phyloP scores from a whole-genome alignment of 345 rosid genomes.

The Pseudoturritis turrita region DNA sequence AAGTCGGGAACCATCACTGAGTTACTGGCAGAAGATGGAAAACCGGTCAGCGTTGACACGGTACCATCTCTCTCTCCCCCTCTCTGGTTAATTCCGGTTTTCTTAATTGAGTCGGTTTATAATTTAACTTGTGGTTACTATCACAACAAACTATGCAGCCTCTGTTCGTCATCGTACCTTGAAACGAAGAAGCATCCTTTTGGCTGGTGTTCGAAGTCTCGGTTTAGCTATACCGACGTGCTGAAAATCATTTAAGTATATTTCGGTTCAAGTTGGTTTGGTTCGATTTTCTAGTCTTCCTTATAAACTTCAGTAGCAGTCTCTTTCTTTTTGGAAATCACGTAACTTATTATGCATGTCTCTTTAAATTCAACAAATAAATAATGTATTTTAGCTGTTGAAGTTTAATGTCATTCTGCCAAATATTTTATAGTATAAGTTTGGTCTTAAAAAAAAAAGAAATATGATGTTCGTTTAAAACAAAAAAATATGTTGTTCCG shows the following conservation, averaged over 20 bases:
- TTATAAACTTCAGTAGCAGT: neutral
- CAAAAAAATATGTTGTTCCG: neutral
- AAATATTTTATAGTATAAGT: no score
- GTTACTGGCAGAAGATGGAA: constrained; percentile 74
- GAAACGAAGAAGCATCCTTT: constrained; percentile 18
- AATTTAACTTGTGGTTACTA: neutral
- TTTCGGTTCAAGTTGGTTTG: neutral
- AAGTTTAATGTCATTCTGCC: no score
- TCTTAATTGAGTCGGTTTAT: neutral
- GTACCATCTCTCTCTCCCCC: constrained; percentile 38
- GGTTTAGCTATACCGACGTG: neutral
- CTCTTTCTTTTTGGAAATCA: neutral
- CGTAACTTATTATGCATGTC: neutral
- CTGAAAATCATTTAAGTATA: constrained; percentile 1
- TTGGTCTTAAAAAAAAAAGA: neutral
- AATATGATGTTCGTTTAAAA: no score
- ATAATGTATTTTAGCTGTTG: neutral
- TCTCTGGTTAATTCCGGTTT: constrained; percentile 4
- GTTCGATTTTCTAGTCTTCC: neutral
- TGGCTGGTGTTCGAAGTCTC: constrained; percentile 2
- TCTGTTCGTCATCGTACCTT: constrained; percentile 62
- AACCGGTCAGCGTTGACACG: constrained; percentile 80
- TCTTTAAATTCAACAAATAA: neutral
- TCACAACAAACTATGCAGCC: constrained; percentile 52
- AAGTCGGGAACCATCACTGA: constrained; percentile 84